phyloP scores from a whole-genome alignment of 306 rosid genomes.

The Vigna angularis region DNA sequence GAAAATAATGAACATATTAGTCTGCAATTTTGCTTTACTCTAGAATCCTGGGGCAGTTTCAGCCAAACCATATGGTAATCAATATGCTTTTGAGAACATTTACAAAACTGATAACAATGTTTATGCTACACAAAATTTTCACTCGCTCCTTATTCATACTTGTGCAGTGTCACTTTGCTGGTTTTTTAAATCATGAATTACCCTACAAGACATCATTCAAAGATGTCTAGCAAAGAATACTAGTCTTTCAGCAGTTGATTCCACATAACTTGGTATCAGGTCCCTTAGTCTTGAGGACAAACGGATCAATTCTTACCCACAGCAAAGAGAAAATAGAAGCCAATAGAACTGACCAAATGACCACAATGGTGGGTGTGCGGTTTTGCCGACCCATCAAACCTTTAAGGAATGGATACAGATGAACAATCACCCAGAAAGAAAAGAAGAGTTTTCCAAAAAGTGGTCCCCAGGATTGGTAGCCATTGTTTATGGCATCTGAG shows the following conservation, averaged over 20 bases:
- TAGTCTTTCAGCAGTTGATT: conserved; percentile 70
- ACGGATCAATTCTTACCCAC: conserved; percentile 93
- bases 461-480: conserved; percentile 88
- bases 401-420: conserved; percentile 92
- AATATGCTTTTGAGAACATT: conserved; percentile 49
- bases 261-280: conserved; percentile 80
- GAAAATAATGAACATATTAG: conserved; percentile 27
- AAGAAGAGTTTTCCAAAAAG: conserved; percentile 92
- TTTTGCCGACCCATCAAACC: conserved; percentile 94
- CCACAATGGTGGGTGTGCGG: conserved; percentile 90
- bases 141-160: conserved; percentile 65
- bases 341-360: conserved; percentile 90
- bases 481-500: conserved; percentile 91
- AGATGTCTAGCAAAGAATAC: conserved; percentile 48
- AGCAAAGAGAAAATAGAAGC: conserved; percentile 91
- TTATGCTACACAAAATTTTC: conserved; percentile 57
- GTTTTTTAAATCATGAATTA: conserved; percentile 53
- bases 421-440: conserved; percentile 89
- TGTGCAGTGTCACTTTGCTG: conserved; percentile 41
- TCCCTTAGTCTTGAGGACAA: conserved; percentile 81
- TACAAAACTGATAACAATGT: conserved; percentile 61
- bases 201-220: conserved; percentile 47
- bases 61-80: conserved; percentile 42
- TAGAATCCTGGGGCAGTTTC: conserved; percentile 29
- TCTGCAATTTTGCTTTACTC: conserved; percentile 31